Percentiles rank a stretch among this genome's conserved stretches.
These are phyloP conservation scores for Cardiospermum halicacabum DNA, from an alignment of 345 rosid species.

Conservation along the genomic window DNA sequence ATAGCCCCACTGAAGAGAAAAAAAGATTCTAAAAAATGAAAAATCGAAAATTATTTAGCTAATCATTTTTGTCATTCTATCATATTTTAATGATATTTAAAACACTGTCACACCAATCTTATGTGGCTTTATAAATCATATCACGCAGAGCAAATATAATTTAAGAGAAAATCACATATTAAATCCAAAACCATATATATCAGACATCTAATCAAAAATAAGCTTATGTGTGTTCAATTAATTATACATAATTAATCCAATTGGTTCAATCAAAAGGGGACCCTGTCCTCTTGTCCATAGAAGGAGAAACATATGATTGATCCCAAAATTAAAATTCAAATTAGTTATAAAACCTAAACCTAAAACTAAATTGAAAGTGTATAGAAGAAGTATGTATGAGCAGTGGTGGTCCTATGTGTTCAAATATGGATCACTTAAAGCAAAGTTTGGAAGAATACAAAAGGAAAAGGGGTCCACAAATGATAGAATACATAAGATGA, in stretches of 20 bases:
- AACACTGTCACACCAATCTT: not conserved
- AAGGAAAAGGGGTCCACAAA: conserved; percentile 15
- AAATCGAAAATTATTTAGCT: not conserved
- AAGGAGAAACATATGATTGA: conserved; percentile 4
- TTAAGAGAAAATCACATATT: not conserved
- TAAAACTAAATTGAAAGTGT: not conserved
- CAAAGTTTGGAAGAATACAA: conserved; percentile 15
- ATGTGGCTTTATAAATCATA: not conserved
- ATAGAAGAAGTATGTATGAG: not conserved
- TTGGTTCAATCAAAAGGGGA: not conserved
- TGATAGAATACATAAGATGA: conserved; percentile 5
- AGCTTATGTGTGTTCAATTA: not conserved
- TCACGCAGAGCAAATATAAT: not conserved
- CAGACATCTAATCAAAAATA: not conserved
- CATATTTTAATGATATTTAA: no score
- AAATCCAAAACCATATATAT: not conserved
- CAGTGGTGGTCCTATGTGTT: not conserved
- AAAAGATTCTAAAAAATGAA: not conserved
- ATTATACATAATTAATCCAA: not conserved
- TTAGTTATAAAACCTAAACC: not conserved
- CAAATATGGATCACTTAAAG: conserved; percentile 10
- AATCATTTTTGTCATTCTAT: no score
- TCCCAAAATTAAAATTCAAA: not conserved
- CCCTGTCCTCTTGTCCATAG: not conserved
- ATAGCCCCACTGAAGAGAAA: not conserved